Percentiles rank a stretch among this genome's conserved stretches.
phyloP scores from a whole-genome alignment of 805 yeast genomes.

The Hanseniaspora guilliermondii region DNA sequence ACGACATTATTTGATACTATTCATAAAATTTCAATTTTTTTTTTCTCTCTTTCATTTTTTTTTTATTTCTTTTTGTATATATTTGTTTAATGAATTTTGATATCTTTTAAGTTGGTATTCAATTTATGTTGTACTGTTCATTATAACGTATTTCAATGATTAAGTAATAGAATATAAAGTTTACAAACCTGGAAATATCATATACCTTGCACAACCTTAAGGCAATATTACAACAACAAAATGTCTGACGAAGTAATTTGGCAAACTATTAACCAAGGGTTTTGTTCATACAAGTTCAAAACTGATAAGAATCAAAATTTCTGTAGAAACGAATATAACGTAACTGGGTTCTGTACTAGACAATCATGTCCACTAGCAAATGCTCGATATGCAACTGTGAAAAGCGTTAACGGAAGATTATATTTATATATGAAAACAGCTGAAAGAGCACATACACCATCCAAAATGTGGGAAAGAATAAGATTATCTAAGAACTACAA shows the following conservation, averaged over 20 bases:
- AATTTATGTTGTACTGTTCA: no score
- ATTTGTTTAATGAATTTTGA: no score
- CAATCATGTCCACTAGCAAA: conserved; percentile 95
- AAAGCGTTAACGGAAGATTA: conserved; percentile 63
- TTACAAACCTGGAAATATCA: background rate
- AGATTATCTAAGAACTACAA: conserved; percentile 79
- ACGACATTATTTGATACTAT: no score
- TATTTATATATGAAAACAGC: conserved; percentile 92
- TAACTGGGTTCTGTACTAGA: conserved; percentile 83
- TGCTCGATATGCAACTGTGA: conserved; percentile 79
- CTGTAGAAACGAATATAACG: conserved; percentile 93
- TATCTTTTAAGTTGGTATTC: no score
- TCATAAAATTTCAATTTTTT: no score
- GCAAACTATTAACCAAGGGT: conserved; percentile 92
- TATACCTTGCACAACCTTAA: background rate
- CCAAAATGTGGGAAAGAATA: conserved; percentile 88
- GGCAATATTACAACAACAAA: background rate
- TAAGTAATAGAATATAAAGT: no score
- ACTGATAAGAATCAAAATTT: conserved; percentile 82
- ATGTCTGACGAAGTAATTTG: conserved; percentile 79
- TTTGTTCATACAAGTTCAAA: conserved; percentile 86
- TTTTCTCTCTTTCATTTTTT: no score
- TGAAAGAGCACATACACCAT: conserved; percentile 93
- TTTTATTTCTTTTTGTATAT: no score
- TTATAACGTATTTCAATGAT: no score